phyloP scores from a whole-genome alignment of 2,329 filamentous ascomycete species.

The Neoarthrinium moseri region DNA sequence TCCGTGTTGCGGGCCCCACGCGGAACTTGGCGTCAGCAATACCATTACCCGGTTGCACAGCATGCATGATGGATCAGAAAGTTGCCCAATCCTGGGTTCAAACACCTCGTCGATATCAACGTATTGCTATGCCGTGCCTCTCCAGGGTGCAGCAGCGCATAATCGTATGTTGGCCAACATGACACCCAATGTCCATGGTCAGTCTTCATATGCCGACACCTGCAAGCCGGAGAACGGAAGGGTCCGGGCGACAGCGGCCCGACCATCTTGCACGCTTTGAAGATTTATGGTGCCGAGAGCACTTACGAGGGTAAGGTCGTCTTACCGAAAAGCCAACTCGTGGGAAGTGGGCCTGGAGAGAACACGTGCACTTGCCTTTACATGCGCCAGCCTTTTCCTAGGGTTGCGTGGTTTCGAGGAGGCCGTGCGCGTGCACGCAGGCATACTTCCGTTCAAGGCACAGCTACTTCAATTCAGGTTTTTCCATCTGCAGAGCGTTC shows the following conservation, averaged over 20 bases:
- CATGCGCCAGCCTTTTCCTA: neutral
- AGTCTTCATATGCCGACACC: neutral
- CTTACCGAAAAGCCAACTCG: neutral
- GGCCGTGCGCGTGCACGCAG: neutral
- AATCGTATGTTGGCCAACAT: too few species aligned
- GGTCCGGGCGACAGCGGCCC: conserved; percentile 1
- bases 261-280: neutral
- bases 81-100: neutral
- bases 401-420: neutral
- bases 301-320: neutral
- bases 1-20: neutral
- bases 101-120: too few species aligned
- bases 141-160: too few species aligned
- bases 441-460: neutral
- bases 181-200: too few species aligned
- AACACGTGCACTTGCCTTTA: neutral
- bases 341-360: neutral
- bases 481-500: neutral
- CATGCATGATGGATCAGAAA: neutral
- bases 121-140: too few species aligned
- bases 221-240: neutral
- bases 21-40: neutral
- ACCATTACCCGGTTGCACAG: too few species aligned
- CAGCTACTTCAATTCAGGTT: neutral
- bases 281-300: neutral